Evolutionary conservation across 768 basidiomycete genomes (phyloP), one percentile per base, ranked within the genome.

Genomic region (Royoungia palumana): DNA sequence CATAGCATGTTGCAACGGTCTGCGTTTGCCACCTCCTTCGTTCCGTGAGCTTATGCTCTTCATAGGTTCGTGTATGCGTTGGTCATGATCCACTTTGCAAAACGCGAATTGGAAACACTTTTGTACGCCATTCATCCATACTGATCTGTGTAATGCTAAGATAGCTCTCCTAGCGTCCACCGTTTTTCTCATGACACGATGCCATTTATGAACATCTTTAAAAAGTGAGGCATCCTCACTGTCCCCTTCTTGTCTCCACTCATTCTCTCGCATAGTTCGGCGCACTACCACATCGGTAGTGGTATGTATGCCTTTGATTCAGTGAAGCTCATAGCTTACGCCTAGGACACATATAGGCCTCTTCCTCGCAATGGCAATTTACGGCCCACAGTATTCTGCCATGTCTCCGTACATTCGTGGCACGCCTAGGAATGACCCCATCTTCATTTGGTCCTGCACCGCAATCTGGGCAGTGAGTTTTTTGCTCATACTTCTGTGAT

Each of bases 131-230:
- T 54, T 28, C 28, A 4, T 22, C 13, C 14, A 3, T 36, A 16
- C 36, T 22, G 25, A 49, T 21, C 19, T 24, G 12, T 21, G 16
- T 40, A 13, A 20, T 5, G 24, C 39, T 54, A 41, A 59, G 11
- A 44, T 37, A 9, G 32, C 10, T 27, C n/a, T 19, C 39, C 7
- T 19, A 91, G 89, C 61, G 81, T 99, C 2, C 96, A 99, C 66
- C 87, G 90, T 11, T 98, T 97, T 77, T 97, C 94, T 25, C 82
- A 93, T 69, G 88, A 83, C 2, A 96, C 95, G 0, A 95, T 98
- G 89, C 96, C 95, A 2, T 69, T 85, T 49, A 61, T 63, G 50
- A 89, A 92, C 63, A 79, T 98, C 30, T 85, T 95, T 74, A 88
- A 85, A 67, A 99, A 99, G 95, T 96, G 47, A 24, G 79, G 57